Evolutionary conservation across 306 rosid genomes (phyloP).

Genomic region (Sophora flavescens): DNA sequence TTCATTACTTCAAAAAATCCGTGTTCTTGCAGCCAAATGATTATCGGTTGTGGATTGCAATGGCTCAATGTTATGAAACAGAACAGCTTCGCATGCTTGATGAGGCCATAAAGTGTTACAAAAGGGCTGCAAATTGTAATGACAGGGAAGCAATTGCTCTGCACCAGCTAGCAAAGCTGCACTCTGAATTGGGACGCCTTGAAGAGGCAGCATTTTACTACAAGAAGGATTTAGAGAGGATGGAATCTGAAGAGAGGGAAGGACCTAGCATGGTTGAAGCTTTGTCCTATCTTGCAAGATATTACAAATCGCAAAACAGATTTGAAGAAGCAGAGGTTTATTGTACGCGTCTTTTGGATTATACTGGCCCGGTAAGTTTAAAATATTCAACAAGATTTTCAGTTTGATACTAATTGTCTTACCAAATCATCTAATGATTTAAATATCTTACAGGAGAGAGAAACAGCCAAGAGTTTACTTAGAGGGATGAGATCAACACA

Average conservation of each 20-base stretch:
- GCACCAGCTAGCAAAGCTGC: slow-evolving; percentile 83
- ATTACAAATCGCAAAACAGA: slow-evolving; percentile 61
- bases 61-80: slow-evolving; percentile 91
- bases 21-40: slow-evolving; percentile 94
- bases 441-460: slow-evolving; percentile 78
- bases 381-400: not conserved
- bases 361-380: slow-evolving; percentile 88
- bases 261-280: slow-evolving; percentile 98
- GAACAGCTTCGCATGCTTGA: slow-evolving; percentile 90
- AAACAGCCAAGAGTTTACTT: slow-evolving; percentile 89
- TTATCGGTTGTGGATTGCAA: slow-evolving; percentile 96
- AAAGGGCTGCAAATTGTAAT: slow-evolving; percentile 83
- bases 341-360: slow-evolving; percentile 96
- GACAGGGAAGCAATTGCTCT: slow-evolving; percentile 96
- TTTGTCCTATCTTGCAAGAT: slow-evolving; percentile 76
- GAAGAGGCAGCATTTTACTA: slow-evolving; percentile 95
- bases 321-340: slow-evolving; percentile 94
- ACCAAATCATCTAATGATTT: slow-evolving; percentile 6
- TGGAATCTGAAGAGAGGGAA: slow-evolving; percentile 96
- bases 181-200: slow-evolving; percentile 67
- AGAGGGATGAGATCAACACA: slow-evolving; percentile 83
- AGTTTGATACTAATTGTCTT: slow-evolving; percentile 14
- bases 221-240: slow-evolving; percentile 93
- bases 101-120: slow-evolving; percentile 90
- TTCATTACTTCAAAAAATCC: slow-evolving; percentile 90